A percentile compares a stretch with the other conserved stretches of the same genome.
Conservation (phyloP, 2,329 filamentous ascomycete species). For the Xylaria sp. region DNA sequence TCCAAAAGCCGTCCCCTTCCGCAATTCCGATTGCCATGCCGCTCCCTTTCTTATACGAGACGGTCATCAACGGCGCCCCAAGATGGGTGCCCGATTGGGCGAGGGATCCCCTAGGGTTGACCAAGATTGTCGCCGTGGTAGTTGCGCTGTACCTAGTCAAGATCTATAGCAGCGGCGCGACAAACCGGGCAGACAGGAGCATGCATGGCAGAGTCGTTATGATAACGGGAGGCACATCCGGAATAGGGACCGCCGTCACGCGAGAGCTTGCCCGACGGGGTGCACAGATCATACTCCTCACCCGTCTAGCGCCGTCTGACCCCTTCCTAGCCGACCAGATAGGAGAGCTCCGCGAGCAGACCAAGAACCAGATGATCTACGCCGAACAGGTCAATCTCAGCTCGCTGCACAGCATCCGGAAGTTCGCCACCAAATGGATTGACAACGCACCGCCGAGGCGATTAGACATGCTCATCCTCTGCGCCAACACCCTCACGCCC, state of each 20-base stretch:
- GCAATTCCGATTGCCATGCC: slow-evolving; percentile 25
- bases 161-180: slow-evolving; percentile 79
- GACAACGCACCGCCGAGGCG: slow-evolving; percentile 91
- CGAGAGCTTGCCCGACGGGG: slow-evolving; percentile 81
- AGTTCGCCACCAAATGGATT: slow-evolving; percentile 97
- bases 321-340: slow-evolving; percentile 93
- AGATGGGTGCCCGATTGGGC: slow-evolving; percentile 57
- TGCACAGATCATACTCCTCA: slow-evolving; percentile 91
- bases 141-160: slow-evolving; percentile 66
- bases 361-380: slow-evolving; percentile 89
- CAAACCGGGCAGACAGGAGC: slow-evolving; percentile 78
- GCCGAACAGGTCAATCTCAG: slow-evolving; percentile 93
- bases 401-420: slow-evolving; percentile 88
- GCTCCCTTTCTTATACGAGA: slow-evolving; percentile 62
- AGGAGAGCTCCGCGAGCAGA: slow-evolving; percentile 81
- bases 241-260: slow-evolving; percentile 83
- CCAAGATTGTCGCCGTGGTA: slow-evolving; percentile 54
- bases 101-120: slow-evolving; percentile 55
- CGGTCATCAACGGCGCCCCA: slow-evolving; percentile 62
- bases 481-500: slow-evolving; percentile 81
- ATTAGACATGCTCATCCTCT: slow-evolving; percentile 90
- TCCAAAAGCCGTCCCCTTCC: slow-evolving; percentile 2
- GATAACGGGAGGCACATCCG: slow-evolving; percentile 94
- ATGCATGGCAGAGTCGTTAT: slow-evolving; percentile 96
- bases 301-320: slow-evolving; percentile 82